Base-by-base conservation (phyloP, 495 filamentous ascomycete species). In the Hyphodiscus hymeniophilus region DNA sequence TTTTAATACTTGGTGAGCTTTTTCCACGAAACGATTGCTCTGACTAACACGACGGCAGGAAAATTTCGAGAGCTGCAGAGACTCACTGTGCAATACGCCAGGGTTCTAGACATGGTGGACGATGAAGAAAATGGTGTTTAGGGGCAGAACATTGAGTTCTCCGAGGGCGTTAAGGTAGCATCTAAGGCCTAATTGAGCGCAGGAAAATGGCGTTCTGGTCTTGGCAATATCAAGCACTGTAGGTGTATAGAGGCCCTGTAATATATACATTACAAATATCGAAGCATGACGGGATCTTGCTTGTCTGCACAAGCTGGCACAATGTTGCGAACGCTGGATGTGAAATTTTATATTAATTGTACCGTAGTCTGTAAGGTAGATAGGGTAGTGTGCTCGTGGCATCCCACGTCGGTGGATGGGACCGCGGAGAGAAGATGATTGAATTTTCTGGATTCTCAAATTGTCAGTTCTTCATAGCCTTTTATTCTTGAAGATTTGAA, bases 11-110 rank as follows among this genome's bases (percentile, higher is more conserved):
- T 35, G 92, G 92, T 95, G 82, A 66, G 84, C 38, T 36, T 15
- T 45, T 31, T 12, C 3, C 17, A 39, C 26, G 34, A 21, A 8
- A 33, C 20, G 26, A 31, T 20, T n/a, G 12, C 30, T 16, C 16
- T 21, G 35, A 7, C 50, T 59, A 42, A 56, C 39, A 48, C 46
- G 42, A 15, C 36, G n/a, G 48, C 48, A 95, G 90, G 90, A 45
- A 96, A 96, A 79, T 86, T 87, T 61, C 83, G 90, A 20, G 90
- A 96, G 57, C 72, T 96, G 22, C 90, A 96, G 61, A 74, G 90
- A 6, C 78, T 94, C 31, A 94, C 87, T 24, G 84, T 94, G n/a
- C 89, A 89, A 51, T 95, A 92, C 56, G 87, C 87, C 16, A 78
- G 83, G 39, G 64, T 90, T 15, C 60, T 94, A 10, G 86, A 70